Evolutionary conservation across 345 rosid genomes (phyloP), one percentile per base, ranked within the genome.

Genomic region (Hirschfeldia incana): DNA sequence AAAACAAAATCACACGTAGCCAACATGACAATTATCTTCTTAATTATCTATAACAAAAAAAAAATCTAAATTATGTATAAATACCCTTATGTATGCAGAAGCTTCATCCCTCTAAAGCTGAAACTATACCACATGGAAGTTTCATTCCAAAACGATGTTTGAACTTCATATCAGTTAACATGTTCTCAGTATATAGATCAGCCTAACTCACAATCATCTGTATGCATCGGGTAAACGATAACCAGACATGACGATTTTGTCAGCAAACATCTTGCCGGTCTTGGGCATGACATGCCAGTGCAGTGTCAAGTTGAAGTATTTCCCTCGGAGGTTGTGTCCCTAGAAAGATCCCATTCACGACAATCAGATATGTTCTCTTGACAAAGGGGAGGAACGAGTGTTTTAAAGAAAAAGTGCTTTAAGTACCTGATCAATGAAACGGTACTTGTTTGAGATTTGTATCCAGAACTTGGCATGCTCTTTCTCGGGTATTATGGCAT

Each of bases 271-370:
- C 86, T 91, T 94, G 44, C 98, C 98, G 0, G 98, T 92, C 89
- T 92, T 94, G 29, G 98, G 98, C 98, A 94, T 94, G 59, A 94
- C 95, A 75, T 91, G 98, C 98, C 98, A 94, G 83, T 90, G 98
- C 83, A 94, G 69, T 13, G 98, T 91, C 81, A 94, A 83, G 85
- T 92, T 94, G 87, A 91, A 91, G 66, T 87, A 83, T 74, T 92
- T 92, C 46, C 95, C 93, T 0, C 94, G 88, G 42, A 94, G 97
- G 82, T 86, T 90, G 72, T 87, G 87, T 71, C 98, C 98, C 98
- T 94, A 78, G 12, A 44, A 78, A 59, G 37, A 78, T 57, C 42
- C 37, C 21, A 21, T 21, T 21, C 21, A 21, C 21, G 21, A 78
- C 59, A 78, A 13, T 78, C 39, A 68, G 58, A 46, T 28, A 74